Base-by-base conservation (phyloP, 140 eudicot genomes). In the Anethum foeniculum region DNA sequence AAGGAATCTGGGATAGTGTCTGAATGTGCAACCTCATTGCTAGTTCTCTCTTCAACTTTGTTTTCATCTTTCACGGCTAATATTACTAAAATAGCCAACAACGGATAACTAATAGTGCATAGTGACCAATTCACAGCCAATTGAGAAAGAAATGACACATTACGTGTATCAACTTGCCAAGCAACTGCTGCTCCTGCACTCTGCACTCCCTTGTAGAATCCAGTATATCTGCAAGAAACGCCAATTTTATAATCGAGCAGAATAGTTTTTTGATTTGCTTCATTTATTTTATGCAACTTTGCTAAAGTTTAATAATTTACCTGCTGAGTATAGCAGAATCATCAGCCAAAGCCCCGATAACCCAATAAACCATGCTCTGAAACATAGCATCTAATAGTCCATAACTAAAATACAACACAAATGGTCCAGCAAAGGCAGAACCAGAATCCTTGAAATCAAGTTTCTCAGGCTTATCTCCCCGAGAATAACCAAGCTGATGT, bases 121-220 rank as follows among this genome's bases (percentile, higher is more conserved):
- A 95, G 84, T 18, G 67, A 87, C 99, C 99, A 95, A 76, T 95
- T 95, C n/a, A 85, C 84, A 15, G 90, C 80, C 79, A 95, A 81
- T 69, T 95, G 93, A 79, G 77, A 84, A 86, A 92, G 56, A 68
- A 81, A 92, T 30, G 99, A 87, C 46, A 88, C 97, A 0, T 88
- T 88, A 78, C 87, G 96, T 6, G 89, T 52, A 82, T 95, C 99
- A 27, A 92, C 81, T 81, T 95, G 99, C 99, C 97, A 95, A 30
- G 99, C 95, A 46, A 92, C 92, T 64, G 97, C 99, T 7, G 86
- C 99, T 54, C 99, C 99, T 1, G 99, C 99, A 86, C 99, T 95
- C 80, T 95, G 99, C 44, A 95, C 87, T 67, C 99, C 99, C 88
- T 95, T 95, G 83, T 92, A 95, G 81, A 95, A 95, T 58, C 99